A percentile compares a stretch with the other conserved stretches of the same genome.
Evolutionary conservation across 176 grass and related monocot genomes (phyloP).

Genomic region (Puccinellia tenuiflora): DNA sequence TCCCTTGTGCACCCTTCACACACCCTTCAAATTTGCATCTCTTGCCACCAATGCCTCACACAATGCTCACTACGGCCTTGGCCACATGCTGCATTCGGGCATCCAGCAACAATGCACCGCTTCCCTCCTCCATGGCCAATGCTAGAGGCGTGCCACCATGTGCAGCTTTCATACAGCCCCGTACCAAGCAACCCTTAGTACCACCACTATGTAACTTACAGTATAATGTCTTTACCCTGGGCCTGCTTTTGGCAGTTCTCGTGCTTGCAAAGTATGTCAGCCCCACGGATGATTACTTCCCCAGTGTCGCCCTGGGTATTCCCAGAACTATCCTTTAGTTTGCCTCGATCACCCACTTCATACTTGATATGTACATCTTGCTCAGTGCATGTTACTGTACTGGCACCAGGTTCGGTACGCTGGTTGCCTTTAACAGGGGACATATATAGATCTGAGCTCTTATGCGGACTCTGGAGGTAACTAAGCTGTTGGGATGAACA

Average conservation of each 20-base stretch:
- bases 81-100: slow-evolving; percentile 48
- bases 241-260: slow-evolving; percentile 33
- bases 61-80: slow-evolving; percentile 33
- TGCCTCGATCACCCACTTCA: slow-evolving; percentile 23
- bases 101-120: slow-evolving; percentile 34
- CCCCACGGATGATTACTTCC: slow-evolving; percentile 8
- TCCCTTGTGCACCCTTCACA: slow-evolving; percentile 46
- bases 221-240: slow-evolving; percentile 19
- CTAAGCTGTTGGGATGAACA: slow-evolving; percentile 15
- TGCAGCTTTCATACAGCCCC: slow-evolving; percentile 29
- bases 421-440: slow-evolving; percentile 16
- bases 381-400: slow-evolving; percentile 12
- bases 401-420: slow-evolving; percentile 11
- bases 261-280: slow-evolving; percentile 22
- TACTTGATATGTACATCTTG: slow-evolving; percentile 27
- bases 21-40: slow-evolving; percentile 44
- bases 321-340: slow-evolving; percentile 32
- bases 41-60: slow-evolving; percentile 44
- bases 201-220: slow-evolving; percentile 39
- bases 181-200: slow-evolving; percentile 37
- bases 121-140: slow-evolving; percentile 53
- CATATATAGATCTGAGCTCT: slow-evolving; percentile 21
- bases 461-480: slow-evolving; percentile 8
- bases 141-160: slow-evolving; percentile 50
- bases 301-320: background rate